Conservation (phyloP, 2,329 filamentous ascomycete genomes). For the Myriangium duriaei region DNA sequence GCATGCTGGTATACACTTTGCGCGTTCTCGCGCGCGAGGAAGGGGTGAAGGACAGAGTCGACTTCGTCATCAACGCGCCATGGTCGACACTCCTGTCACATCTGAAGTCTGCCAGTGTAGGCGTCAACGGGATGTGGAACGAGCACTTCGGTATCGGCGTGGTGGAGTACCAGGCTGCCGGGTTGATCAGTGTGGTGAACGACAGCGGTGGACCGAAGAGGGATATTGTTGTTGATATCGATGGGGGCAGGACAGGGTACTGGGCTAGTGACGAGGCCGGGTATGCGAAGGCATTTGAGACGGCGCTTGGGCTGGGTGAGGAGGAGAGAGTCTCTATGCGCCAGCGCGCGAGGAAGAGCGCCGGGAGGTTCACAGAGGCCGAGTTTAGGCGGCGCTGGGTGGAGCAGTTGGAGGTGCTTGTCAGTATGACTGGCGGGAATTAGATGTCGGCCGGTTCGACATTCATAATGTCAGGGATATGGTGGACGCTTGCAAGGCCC, state of each 20-base stretch:
- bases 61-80: slow-evolving; percentile 79
- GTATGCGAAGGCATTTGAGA: slow-evolving; percentile 69
- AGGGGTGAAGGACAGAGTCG: slow-evolving; percentile 67
- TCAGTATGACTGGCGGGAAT: slow-evolving; percentile 28
- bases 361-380: slow-evolving; percentile 75
- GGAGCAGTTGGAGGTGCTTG: slow-evolving; percentile 57
- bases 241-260: slow-evolving; percentile 74
- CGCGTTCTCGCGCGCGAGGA: slow-evolving; percentile 78
- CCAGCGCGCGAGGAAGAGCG: slow-evolving; percentile 60
- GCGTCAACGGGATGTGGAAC: slow-evolving; percentile 99
- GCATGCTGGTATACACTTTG: slow-evolving; percentile 75
- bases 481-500: too few relatives aligned
- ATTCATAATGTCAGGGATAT: too few relatives aligned
- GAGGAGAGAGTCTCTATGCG: slow-evolving; percentile 62
- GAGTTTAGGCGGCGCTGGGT: slow-evolving; percentile 75
- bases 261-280: slow-evolving; percentile 67
- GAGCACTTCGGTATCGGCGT: slow-evolving; percentile 98
- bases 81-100: slow-evolving; percentile 79
- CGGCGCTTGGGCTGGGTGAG: slow-evolving; percentile 55
- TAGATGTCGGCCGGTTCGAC: too few relatives aligned
- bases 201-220: slow-evolving; percentile 84
- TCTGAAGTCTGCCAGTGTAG: slow-evolving; percentile 64
- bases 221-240: slow-evolving; percentile 76
- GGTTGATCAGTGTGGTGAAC: slow-evolving; percentile 84
- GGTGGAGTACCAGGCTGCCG: slow-evolving; percentile 94